phyloP scores from a whole-genome alignment of 2,329 filamentous ascomycete genomes.

The Seiridium unicorne region DNA sequence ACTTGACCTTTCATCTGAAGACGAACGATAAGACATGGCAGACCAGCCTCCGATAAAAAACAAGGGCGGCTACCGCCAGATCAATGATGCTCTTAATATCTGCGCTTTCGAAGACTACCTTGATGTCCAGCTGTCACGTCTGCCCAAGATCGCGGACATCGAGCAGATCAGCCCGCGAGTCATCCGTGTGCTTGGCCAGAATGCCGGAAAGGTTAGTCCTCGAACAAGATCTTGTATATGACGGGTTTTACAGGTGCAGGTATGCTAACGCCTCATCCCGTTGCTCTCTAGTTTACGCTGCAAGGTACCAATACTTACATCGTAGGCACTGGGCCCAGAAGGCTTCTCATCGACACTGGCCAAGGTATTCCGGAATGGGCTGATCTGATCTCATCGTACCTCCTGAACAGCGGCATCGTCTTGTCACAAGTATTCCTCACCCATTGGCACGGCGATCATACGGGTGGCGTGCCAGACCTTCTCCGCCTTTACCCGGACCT shows the following conservation, averaged over 20 bases:
- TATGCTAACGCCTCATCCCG: background rate
- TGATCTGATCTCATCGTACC: slow-evolving; percentile 28
- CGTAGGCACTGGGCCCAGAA: slow-evolving; percentile 58
- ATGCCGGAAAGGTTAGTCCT: slow-evolving; percentile 43
- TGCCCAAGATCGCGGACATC: slow-evolving; percentile 36
- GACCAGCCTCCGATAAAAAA: too few species aligned
- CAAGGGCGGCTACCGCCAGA: slow-evolving; percentile 41
- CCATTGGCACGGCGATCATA: slow-evolving; percentile 89
- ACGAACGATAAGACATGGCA: too few species aligned
- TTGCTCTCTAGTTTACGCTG: slow-evolving; percentile 55
- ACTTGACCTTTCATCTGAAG: too few species aligned
- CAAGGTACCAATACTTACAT: slow-evolving; percentile 77
- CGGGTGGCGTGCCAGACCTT: slow-evolving; percentile 71
- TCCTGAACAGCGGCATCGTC: slow-evolving; percentile 24
- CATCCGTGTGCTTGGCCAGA: slow-evolving; percentile 40
- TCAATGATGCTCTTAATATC: slow-evolving; percentile 45
- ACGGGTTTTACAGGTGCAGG: background rate
- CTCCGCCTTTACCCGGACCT: slow-evolving; percentile 57
- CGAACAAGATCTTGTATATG: slow-evolving; percentile 5
- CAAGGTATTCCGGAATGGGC: slow-evolving; percentile 64
- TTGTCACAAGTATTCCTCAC: slow-evolving; percentile 66
- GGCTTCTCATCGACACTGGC: slow-evolving; percentile 72
- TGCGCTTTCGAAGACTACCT: slow-evolving; percentile 49
- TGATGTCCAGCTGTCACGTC: slow-evolving; percentile 28
- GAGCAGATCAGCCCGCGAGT: slow-evolving; percentile 40